Conservation (phyloP, 31 red algal species). For the Endocladia muricata region DNA sequence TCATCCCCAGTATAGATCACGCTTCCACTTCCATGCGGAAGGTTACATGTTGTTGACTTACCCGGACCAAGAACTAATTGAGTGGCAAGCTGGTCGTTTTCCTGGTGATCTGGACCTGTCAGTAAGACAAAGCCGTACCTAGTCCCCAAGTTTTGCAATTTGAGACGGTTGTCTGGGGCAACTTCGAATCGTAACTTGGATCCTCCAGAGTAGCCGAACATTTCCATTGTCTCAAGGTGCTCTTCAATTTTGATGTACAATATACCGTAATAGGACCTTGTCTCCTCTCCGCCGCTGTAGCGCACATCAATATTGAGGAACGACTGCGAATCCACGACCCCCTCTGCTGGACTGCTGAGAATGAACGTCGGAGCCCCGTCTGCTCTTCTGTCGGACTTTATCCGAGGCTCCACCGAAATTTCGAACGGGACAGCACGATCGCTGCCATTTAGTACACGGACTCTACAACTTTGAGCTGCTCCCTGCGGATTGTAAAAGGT, state of each 20-base stretch:
- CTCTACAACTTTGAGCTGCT: neutral
- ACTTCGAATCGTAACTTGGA: slow-evolving; percentile 26
- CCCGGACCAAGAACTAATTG: slow-evolving; percentile 29
- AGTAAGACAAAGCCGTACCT: slow-evolving; percentile 43
- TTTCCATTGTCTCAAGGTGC: slow-evolving; percentile 22
- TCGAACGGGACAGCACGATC: neutral
- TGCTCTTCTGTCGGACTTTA: neutral
- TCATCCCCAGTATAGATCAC: slow-evolving; percentile 61
- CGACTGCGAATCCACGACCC: slow-evolving; percentile 9
- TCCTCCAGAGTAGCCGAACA: slow-evolving; percentile 53
- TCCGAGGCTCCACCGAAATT: slow-evolving; percentile 30
- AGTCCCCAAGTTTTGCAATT: slow-evolving; percentile 17
- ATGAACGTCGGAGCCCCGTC: neutral
- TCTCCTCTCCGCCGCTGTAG: slow-evolving; percentile 12
- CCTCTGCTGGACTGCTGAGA: neutral
- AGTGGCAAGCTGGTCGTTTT: slow-evolving; percentile 1
- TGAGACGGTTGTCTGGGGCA: neutral
- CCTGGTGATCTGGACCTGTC: slow-evolving; percentile 24
- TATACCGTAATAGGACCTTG: slow-evolving; percentile 11
- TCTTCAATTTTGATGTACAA: slow-evolving; percentile 28
- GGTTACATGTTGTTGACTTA: neutral
- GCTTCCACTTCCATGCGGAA: slow-evolving; percentile 54
- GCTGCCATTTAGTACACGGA: slow-evolving; percentile 55
- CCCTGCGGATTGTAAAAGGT: slow-evolving; percentile 40
- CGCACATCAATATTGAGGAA: slow-evolving; percentile 30